These are phyloP conservation scores for Kregervanrija fluxuum DNA, from an alignment of 805 yeast genomes.

Conservation along the genomic window DNA sequence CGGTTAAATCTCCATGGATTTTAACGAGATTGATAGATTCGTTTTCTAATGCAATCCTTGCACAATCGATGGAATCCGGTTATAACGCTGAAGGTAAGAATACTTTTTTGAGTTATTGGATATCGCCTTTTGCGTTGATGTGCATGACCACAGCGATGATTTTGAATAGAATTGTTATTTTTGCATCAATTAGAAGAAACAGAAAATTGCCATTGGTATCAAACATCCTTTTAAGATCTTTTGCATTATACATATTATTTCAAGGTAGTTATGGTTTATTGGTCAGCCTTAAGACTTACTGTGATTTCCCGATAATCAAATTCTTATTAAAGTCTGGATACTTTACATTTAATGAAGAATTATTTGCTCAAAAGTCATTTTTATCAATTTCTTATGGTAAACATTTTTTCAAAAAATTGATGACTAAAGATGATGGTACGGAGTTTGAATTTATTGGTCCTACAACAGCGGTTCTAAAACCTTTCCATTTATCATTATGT, in stretches of 20 bases:
- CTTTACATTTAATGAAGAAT: slow-evolving; percentile 18
- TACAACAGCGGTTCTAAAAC: slow-evolving; percentile 48
- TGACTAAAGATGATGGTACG: slow-evolving; percentile 6
- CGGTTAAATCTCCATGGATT: slow-evolving; percentile 15
- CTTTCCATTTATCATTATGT: slow-evolving; percentile 50
- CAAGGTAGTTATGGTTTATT: slow-evolving; percentile 31
- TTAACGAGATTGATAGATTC: slow-evolving; percentile 20
- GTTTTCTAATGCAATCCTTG: slow-evolving; percentile 27
- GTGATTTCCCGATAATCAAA: slow-evolving; percentile 2
- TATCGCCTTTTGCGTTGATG: slow-evolving; percentile 41
- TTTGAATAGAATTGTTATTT: slow-evolving; percentile 49
- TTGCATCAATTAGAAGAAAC: slow-evolving; percentile 46
- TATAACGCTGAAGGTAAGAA: slow-evolving; percentile 25
- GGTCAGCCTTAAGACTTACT: slow-evolving; percentile 13
- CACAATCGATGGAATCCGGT: slow-evolving; percentile 26
- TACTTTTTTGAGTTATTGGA: slow-evolving; percentile 42
- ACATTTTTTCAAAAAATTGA: slow-evolving; percentile 10
- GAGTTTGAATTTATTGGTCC: slow-evolving; percentile 27
- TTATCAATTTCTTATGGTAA: slow-evolving; percentile 21
- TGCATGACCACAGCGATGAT: slow-evolving; percentile 54
- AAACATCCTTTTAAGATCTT: slow-evolving; percentile 29
- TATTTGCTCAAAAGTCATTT: slow-evolving; percentile 20
- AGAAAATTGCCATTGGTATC: slow-evolving; percentile 27
- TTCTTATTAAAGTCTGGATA: slow-evolving; percentile 8
- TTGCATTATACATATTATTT: slow-evolving; percentile 29